Evolutionary conservation across 106 monocot species (phyloP), one percentile per base, ranked within the genome.

Genomic region (Iris macrosiphon): DNA sequence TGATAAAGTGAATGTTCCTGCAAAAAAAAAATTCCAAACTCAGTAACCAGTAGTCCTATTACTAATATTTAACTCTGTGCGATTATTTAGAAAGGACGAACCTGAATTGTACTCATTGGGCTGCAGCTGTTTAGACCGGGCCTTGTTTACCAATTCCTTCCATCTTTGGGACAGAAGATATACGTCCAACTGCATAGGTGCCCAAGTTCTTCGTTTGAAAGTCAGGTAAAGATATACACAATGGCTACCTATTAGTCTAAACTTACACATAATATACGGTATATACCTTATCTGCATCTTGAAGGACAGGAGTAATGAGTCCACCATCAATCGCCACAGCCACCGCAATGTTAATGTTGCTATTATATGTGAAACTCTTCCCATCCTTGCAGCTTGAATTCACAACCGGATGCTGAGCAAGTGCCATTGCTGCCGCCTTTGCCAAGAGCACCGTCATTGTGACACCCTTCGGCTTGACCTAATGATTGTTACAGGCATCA

Each of bases 241-340:
- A n/a, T 11, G 1, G 17, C 1, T 52, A 13, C 26, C 1, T 23
- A 19, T 33, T 18, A 2, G 16, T 32, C n/a, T n/a, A n/a, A n/a
- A n/a, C n/a, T n/a, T n/a, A n/a, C n/a, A n/a, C n/a, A n/a, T n/a
- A n/a, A n/a, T n/a, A n/a, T n/a, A n/a, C n/a, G n/a, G n/a, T n/a
- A n/a, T 30, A 12, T 23, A 91, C 98, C 83, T 98, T 98, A 70
- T 98, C 98, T 19, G 90, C 98, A 78, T 98, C 83, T 59, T 83
- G 91, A 35, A 94, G 76, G 76, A 98, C 98, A 56, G 98, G 98
- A 14, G 98, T 98, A 46, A 91, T 75, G 25, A 98, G 80, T 5
- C 98, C 98, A 11, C 98, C 90, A 77, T 98, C 98, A 52, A 98
- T 87, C 1, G 98, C 90, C 20, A 91, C 98, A 28, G 98, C 98